Evolutionary conservation across 2,329 filamentous ascomycete species (phyloP).

Genomic region (Clonostachys chloroleuca): DNA sequence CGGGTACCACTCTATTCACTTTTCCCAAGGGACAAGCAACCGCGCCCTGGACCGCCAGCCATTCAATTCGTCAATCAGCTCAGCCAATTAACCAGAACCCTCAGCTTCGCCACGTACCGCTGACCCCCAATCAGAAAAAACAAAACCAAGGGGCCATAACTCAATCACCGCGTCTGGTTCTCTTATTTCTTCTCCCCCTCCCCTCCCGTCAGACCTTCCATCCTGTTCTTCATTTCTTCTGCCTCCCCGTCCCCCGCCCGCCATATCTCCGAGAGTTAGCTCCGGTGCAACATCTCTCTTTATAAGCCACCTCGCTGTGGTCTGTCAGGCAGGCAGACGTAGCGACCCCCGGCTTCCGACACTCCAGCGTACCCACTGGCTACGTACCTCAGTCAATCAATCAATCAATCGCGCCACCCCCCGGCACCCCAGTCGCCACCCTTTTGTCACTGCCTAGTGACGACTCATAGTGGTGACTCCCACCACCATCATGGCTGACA

Average conservation of each 20-base stretch:
- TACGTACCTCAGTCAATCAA: not conserved
- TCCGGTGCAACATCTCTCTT: too few species aligned
- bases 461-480: conserved; percentile 9
- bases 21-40: too few species aligned
- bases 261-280: too few species aligned
- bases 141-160: not conserved
- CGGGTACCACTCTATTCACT: too few species aligned
- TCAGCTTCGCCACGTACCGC: too few species aligned
- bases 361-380: not conserved
- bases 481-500: conserved; percentile 24
- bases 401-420: not conserved
- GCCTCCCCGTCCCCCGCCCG: not conserved
- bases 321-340: not conserved
- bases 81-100: too few species aligned
- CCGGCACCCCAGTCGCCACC: not conserved
- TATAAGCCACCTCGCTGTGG: too few species aligned
- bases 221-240: not conserved
- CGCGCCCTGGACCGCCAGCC: too few species aligned
- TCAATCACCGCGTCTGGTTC: not conserved
- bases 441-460: not conserved
- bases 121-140: not conserved
- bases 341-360: not conserved
- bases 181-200: too few species aligned
- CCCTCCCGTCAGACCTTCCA: not conserved
- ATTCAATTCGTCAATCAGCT: too few species aligned